These are phyloP conservation scores for Quercus glauca DNA, from an alignment of 306 rosid genomes.

Conservation along the genomic window DNA sequence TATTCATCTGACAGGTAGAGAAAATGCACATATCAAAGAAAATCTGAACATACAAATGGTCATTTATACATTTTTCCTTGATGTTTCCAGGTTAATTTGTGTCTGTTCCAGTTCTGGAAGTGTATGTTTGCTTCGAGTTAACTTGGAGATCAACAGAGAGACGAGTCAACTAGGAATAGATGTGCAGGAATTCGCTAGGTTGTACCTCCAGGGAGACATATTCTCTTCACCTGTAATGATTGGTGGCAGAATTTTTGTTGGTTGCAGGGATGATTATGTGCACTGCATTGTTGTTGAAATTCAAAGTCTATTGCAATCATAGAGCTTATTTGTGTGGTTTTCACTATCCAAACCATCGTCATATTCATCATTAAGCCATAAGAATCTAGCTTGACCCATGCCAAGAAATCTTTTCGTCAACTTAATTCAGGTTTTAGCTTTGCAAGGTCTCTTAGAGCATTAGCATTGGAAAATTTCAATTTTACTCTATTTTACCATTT, in stretches of 20 bases:
- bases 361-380: too few relatives aligned
- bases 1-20: conserved; percentile 57
- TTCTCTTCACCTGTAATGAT: conserved; percentile 90
- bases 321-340: too few relatives aligned
- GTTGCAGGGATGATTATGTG: conserved; percentile 80
- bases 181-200: conserved; percentile 59
- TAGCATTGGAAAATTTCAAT: too few relatives aligned
- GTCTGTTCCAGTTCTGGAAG: conserved; percentile 81
- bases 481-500: too few relatives aligned
- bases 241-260: conserved; percentile 74
- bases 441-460: too few relatives aligned
- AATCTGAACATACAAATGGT: neutral
- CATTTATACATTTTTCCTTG: neutral
- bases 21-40: neutral
- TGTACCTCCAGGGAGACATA: conserved; percentile 59
- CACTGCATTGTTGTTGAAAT: conserved; percentile 57
- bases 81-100: conserved; percentile 57
- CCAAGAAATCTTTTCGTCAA: too few relatives aligned
- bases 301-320: conserved; percentile 6
- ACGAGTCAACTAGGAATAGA: conserved; percentile 7
- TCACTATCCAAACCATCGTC: too few relatives aligned
- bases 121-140: conserved; percentile 52
- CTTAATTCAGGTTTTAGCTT: too few relatives aligned
- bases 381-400: too few relatives aligned
- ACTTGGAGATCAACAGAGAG: conserved; percentile 13